These are phyloP conservation scores for Globisporangium carolinianum DNA, from an alignment of 352 stramenopile genomes.

Conservation along the genomic window DNA sequence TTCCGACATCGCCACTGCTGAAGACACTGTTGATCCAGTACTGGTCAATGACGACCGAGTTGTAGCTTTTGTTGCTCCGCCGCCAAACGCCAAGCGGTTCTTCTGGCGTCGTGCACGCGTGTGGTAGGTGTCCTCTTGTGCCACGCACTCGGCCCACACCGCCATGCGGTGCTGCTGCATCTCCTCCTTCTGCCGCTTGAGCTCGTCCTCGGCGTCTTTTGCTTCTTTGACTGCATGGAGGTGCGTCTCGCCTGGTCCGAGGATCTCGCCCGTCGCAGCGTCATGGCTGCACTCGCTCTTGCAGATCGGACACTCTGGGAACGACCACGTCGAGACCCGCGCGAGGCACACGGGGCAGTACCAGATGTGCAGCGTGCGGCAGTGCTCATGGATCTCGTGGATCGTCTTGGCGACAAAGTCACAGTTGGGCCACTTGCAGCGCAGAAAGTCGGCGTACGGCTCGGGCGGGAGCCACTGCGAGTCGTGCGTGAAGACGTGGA, in stretches of 20 bases:
- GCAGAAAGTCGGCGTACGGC: conserved; percentile 52
- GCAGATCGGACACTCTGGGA: conserved; percentile 59
- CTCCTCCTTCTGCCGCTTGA: conserved; percentile 40
- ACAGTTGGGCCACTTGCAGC: conserved; percentile 60
- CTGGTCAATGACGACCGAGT: background rate
- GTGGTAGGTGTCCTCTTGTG: conserved; percentile 20
- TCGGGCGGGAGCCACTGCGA: conserved; percentile 71
- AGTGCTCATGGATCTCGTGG: conserved; percentile 77
- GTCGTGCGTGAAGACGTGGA: conserved; percentile 72
- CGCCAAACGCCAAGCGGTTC: conserved; percentile 30
- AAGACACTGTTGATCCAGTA: background rate
- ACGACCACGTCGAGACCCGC: conserved; percentile 59
- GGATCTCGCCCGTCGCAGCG: conserved; percentile 37
- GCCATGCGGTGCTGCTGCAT: conserved; percentile 61
- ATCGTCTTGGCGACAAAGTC: conserved; percentile 42
- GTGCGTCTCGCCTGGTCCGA: conserved; percentile 56
- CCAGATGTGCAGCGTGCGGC: conserved; percentile 53
- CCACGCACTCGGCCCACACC: conserved; percentile 41
- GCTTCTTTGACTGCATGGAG: conserved; percentile 30
- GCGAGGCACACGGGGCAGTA: conserved; percentile 74
- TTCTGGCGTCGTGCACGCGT: conserved; percentile 21
- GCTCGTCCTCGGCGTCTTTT: conserved; percentile 38
- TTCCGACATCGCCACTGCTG: background rate
- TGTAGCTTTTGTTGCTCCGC: background rate
- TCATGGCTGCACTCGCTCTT: conserved; percentile 56